Base-by-base conservation (phyloP, 2,329 filamentous ascomycete genomes). In the Zarea fungicola region DNA sequence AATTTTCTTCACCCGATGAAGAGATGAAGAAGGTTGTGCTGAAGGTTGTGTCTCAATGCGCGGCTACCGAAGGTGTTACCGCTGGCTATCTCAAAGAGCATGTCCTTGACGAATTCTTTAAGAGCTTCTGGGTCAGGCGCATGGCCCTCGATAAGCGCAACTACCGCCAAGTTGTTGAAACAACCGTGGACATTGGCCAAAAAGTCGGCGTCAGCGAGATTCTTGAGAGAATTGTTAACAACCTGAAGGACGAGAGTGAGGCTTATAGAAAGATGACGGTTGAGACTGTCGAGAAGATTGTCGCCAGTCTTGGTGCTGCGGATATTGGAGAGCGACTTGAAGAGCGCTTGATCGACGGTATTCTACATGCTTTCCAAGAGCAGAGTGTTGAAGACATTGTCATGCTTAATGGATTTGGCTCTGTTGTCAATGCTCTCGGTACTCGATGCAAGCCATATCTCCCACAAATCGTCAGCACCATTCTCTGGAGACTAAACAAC, bases 1-100 rank as follows among this genome's bases (percentile, higher is more conserved):
- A 99, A 64, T 99, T 99, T 62, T 87, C 90, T 6, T 96, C 92
- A 1, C 93, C 93, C 0, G 93, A 99, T 57, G 93, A 99, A 68
- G 93, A 99, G 69, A 99, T 99, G 93, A 99, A 97, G 73, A 99
- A 99, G 73, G 93, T 99, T 1, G 93, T 99, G 7, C 74, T 99
- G 51, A 97, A 97, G 70, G 93, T 99, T 23, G 84, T 99, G 14
- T 96, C 91, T 16, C 93, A 99, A 63, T 97, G 93, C 63, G 89
- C 93, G 7, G 86, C 86, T 58, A 97, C 92, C 3, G 87, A 95
- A 62, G 93, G 93, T 70, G 93, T 99, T 23, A 97, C 93, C 28
- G 87, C 91, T 29, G 87, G 84, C 32, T 99, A 97, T 62, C 78
- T 99, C 34, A 97, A 96, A 68, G 91, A 97, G 62, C 87, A 95